These are phyloP conservation scores for Penicillium angulare DNA, from an alignment of 495 filamentous ascomycete genomes.

Conservation along the genomic window DNA sequence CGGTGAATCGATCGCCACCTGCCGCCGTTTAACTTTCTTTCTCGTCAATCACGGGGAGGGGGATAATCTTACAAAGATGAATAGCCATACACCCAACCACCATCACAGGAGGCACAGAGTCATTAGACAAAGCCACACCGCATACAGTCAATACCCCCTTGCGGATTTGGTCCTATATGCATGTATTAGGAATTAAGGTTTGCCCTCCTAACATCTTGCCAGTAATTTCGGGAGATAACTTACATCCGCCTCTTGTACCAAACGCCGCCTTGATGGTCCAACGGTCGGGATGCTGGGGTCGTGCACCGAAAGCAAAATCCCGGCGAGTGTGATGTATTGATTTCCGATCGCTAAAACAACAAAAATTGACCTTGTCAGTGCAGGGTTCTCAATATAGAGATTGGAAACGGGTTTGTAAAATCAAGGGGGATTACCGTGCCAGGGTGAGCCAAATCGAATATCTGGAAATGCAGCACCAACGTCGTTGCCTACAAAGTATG, in stretches of 20 bases:
- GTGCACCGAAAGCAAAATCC: slow-evolving; percentile 20
- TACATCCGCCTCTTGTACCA: slow-evolving; percentile 20
- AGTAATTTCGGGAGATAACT: neutral
- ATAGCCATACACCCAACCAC: slow-evolving; percentile 28
- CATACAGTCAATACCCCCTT: slow-evolving; percentile 26
- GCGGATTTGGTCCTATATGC: slow-evolving; percentile 15
- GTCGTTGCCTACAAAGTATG: slow-evolving; percentile 19
- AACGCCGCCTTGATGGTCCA: slow-evolving; percentile 16
- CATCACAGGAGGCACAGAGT: slow-evolving; percentile 22
- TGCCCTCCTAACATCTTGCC: neutral
- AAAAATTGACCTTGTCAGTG: neutral
- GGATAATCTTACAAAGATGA: slow-evolving; percentile 18
- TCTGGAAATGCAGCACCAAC: slow-evolving; percentile 19
- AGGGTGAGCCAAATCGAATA: slow-evolving; percentile 23
- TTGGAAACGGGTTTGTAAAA: no score
- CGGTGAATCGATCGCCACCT: slow-evolving; percentile 28
- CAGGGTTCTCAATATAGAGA: neutral
- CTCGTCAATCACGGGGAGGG: neutral
- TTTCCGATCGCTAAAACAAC: slow-evolving; percentile 20
- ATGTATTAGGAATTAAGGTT: neutral
- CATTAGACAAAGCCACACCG: slow-evolving; percentile 24
- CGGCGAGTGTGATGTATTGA: slow-evolving; percentile 20
- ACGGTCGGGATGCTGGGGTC: slow-evolving; percentile 20
- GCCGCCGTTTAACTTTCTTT: neutral
- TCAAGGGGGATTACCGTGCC: slow-evolving; percentile 27